Evolutionary conservation across 176 grass and related monocot species (phyloP).

Genomic region (Zoysia japonica): DNA sequence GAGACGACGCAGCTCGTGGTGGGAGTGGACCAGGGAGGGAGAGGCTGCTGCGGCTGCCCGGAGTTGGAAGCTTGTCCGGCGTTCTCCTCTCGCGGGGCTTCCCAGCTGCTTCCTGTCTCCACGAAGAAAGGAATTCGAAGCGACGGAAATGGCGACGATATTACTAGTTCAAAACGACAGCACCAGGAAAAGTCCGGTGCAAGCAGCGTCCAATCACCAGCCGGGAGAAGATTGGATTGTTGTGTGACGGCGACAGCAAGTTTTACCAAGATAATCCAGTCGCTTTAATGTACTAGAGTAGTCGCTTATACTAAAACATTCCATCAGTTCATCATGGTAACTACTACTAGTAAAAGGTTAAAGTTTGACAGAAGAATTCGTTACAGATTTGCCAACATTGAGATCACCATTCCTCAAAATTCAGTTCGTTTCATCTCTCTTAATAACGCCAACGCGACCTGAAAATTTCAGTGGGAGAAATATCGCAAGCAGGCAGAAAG

Average conservation of each 20-base stretch:
- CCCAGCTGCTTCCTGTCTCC: slow-evolving; percentile 20
- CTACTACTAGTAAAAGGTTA: too few relatives aligned
- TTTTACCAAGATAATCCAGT: neutral
- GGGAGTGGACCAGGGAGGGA: neutral
- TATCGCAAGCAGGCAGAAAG: neutral
- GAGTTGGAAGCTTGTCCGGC: neutral
- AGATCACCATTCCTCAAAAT: neutral
- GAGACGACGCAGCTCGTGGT: neutral
- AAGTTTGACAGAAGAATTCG: too few relatives aligned
- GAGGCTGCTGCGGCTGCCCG: neutral
- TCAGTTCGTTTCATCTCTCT: neutral
- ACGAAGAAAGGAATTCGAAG: neutral
- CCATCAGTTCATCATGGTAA: neutral
- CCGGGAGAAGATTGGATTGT: neutral
- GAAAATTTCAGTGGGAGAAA: neutral
- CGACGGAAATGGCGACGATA: too few relatives aligned
- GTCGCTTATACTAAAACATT: neutral
- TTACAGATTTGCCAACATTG: too few relatives aligned
- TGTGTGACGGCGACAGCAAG: slow-evolving; percentile 4
- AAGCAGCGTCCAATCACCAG: neutral
- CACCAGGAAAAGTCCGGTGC: neutral
- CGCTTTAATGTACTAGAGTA: slow-evolving; percentile 4
- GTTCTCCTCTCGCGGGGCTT: neutral
- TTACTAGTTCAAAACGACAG: too few relatives aligned
- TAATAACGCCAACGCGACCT: neutral